Percentiles rank a stretch among this genome's conserved stretches.
Evolutionary conservation across 1,284 basidiomycete species (phyloP).

Genomic region (Rhizoctonia solani): DNA sequence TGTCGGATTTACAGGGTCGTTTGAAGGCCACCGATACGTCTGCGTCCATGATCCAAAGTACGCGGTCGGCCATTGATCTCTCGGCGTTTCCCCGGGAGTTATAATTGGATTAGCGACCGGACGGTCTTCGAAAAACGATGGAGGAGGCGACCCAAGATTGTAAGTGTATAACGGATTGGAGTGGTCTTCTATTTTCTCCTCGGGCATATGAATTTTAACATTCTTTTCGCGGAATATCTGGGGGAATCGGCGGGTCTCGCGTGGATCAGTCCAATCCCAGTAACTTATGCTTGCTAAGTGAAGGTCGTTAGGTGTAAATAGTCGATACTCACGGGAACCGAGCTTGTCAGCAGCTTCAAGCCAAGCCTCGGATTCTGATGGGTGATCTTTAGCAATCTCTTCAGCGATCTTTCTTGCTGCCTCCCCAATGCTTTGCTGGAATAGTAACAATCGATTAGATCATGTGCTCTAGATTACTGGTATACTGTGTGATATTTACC

Average conservation of each 20-base stretch:
- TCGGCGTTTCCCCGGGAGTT: too few relatives aligned
- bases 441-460: neutral
- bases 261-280: slow-evolving; percentile 34
- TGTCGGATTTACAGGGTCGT: neutral
- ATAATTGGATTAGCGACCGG: too few relatives aligned
- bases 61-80: too few relatives aligned
- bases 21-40: slow-evolving; percentile 34
- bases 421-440: slow-evolving; percentile 29
- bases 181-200: neutral
- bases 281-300: slow-evolving; percentile 13
- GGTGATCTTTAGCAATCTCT: slow-evolving; percentile 1
- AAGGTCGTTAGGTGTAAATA: neutral
- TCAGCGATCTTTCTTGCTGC: slow-evolving; percentile 26
- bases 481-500: slow-evolving; percentile 5
- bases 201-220: neutral
- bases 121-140: too few relatives aligned
- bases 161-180: too few relatives aligned
- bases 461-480: neutral
- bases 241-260: slow-evolving; percentile 18
- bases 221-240: neutral
- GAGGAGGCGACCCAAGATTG: too few relatives aligned
- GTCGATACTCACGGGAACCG: slow-evolving; percentile 31
- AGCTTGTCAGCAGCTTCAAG: slow-evolving; percentile 27
- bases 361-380: slow-evolving; percentile 20
- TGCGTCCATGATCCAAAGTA: slow-evolving; percentile 24